phyloP scores from a whole-genome alignment of 2,329 filamentous ascomycete species.

The Trichoderma arundinaceum region DNA sequence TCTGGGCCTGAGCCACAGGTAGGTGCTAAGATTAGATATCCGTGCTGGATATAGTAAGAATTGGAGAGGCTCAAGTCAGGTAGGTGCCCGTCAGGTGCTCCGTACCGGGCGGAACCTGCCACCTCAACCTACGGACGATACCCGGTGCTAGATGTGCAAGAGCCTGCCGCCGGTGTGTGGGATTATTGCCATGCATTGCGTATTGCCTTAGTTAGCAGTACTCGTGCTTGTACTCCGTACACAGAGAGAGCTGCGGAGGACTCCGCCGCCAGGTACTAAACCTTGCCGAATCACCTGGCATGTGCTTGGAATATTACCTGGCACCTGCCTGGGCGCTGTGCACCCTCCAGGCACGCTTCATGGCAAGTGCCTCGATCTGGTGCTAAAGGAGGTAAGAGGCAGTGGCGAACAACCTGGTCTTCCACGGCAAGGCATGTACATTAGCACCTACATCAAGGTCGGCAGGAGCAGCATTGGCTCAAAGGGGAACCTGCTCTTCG shows the following conservation, averaged over 20 bases:
- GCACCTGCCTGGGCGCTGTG: not conserved
- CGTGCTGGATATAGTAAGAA: no score
- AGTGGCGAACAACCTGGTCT: no score
- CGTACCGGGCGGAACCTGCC: not conserved
- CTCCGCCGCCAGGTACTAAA: not conserved
- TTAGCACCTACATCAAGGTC: not conserved
- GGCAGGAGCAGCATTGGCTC: not conserved
- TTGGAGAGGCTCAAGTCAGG: no score
- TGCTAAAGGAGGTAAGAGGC: no score
- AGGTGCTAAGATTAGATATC: no score
- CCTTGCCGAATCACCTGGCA: not conserved
- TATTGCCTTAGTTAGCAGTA: not conserved
- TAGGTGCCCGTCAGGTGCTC: no score
- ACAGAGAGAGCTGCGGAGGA: not conserved
- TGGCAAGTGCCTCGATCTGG: no score
- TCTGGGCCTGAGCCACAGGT: no score
- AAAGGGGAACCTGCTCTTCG: not conserved
- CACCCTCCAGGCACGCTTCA: not conserved
- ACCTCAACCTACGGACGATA: conserved; percentile 12
- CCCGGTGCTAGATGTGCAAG: not conserved
- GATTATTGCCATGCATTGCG: not conserved
- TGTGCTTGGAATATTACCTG: not conserved
- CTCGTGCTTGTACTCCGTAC: not conserved
- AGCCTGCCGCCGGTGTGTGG: not conserved
- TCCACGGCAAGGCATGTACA: no score